Base-by-base conservation (phyloP, 768 basidiomycete species). In the Holtermannia corniformis region DNA sequence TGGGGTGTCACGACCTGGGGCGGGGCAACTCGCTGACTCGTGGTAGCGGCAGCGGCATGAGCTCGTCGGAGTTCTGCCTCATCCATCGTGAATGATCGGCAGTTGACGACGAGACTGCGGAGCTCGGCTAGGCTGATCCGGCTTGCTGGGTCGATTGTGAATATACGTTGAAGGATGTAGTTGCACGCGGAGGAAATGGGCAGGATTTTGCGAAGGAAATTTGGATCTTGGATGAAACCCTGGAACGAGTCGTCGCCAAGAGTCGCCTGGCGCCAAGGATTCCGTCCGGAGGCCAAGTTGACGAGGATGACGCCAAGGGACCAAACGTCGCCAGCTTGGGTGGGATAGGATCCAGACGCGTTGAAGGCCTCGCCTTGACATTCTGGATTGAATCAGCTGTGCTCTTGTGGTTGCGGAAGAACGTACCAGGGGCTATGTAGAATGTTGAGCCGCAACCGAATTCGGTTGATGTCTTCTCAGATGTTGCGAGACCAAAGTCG, bases 281-380 rank as follows among this genome's bases (percentile, higher is more conserved):
- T 83, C 22, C 84, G 79, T 16, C 83, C 82, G 50, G 82, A 82
- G 44, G 85, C 81, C 74, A 93, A 80, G 71, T 88, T 91, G 59
- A 84, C 78, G 72, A 77, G 55, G 75, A 76, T 59, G 72, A 96
- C 89, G 27, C 91, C 93, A 41, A 96, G 76, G 11, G 91, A 92
- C 93, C 93, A 99, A 58, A 96, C 80, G 71, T 99, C 93, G 70
- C 93, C 95, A 66, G 80, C 80, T 62, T 81, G 78, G 10, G 65
- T 88, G 12, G 87, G 87, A 73, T 99, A 76, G 5, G 81, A 64
- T 75, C 49, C 53, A 41, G 63, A 60, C 3, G 63, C 57, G 41
- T 72, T 81, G 64, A 77, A 57, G 59, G 50, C 84, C 12, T 81
- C 82, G 14, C 86, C 83, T 56, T 74, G 73, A 54, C 76, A 76